Evolutionary conservation across 805 yeast genomes (phyloP), one percentile per base, ranked within the genome.

Genomic region (Ogataea nakhonphanomensis): DNA sequence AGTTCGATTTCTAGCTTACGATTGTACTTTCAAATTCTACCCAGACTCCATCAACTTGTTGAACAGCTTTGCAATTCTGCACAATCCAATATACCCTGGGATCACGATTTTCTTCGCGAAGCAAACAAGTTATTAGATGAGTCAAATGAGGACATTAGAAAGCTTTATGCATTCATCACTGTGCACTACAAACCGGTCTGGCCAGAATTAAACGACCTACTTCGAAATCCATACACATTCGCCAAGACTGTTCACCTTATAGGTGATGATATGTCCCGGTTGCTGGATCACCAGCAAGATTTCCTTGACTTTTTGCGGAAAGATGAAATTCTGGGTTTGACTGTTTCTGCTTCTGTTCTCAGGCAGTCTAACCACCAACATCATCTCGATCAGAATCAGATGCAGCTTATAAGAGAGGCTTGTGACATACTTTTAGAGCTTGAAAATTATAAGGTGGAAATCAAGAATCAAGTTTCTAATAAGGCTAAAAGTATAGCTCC

Each of bases 401-500:
- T 77, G 39, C 48, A 50, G 0, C 54, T 56, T 4, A 55, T 85
- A 1, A 14, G 54, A 4, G 59, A 62, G 5, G 74, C 79, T 0
- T 75, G 85, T 47, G 63, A 67, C 2, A 55, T 76, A 3, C 55
- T 84, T 1, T 37, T 73, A 4, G 62, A 66, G 7, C 63, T 87
- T 9, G 66, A 71, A 30, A 61, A 57, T 0, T 62, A 76, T 1
- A 66, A 74, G 40, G 44, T 44, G 2, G 59, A 61, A 26, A 69
- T 88, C 7, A 69, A 78, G 1, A 42, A 55, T 1, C 83, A 73
- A 51, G 77, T 88, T 11, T 66, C 90, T 0, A 57, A 70, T 1
- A 74, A 78, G 50, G 69, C 85, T 15, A 63, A 73, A 2, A 55
- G 61, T 2, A 72, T 80, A 49, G 95, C 96, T 0, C 99, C 98